A percentile compares a stretch with the other conserved stretches of the same genome.
Conservation (phyloP, 2,329 filamentous ascomycete genomes). For the Tolypocladium album region DNA sequence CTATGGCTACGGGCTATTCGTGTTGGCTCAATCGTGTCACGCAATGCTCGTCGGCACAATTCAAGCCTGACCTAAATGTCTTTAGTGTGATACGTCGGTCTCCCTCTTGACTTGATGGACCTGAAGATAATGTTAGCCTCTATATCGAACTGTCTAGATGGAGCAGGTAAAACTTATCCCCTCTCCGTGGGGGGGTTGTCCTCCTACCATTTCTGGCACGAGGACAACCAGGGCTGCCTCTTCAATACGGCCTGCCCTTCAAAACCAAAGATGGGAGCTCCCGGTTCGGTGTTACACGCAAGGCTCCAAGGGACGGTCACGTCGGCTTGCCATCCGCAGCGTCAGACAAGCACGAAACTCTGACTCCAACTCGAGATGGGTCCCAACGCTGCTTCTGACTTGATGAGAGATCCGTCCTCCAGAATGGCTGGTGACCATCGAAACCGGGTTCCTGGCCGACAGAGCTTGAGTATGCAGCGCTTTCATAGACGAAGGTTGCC, state of each 20-base stretch:
- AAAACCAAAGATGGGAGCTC: conserved; percentile 7
- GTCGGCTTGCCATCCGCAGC: conserved; percentile 5
- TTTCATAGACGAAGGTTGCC: not conserved
- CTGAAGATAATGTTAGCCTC: conserved; percentile 17
- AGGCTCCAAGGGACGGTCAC: not conserved
- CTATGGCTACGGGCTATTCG: not conserved
- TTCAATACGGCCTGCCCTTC: conserved; percentile 25
- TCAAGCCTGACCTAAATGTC: not conserved
- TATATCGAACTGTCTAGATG: not conserved
- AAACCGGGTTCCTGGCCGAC: not conserved
- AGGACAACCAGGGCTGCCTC: conserved; percentile 37
- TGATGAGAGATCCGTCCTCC: not conserved
- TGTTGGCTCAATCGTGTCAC: not conserved
- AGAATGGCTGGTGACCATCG: not conserved
- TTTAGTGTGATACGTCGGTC: not conserved
- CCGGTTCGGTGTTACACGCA: conserved; percentile 3
- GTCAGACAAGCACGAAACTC: conserved; percentile 82
- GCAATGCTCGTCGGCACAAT: not conserved
- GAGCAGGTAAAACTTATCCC: conserved; percentile 36
- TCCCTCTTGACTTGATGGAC: not conserved
- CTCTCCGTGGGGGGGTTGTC: conserved; percentile 31
- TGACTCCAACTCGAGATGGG: conserved; percentile 91
- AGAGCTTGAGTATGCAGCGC: not conserved
- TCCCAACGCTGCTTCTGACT: conserved; percentile 40
- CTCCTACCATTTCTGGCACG: conserved; percentile 39